Evolutionary conservation across 441 rosid genomes (phyloP), one percentile per base, ranked within the genome.

Genomic region (Croton laevigatus): DNA sequence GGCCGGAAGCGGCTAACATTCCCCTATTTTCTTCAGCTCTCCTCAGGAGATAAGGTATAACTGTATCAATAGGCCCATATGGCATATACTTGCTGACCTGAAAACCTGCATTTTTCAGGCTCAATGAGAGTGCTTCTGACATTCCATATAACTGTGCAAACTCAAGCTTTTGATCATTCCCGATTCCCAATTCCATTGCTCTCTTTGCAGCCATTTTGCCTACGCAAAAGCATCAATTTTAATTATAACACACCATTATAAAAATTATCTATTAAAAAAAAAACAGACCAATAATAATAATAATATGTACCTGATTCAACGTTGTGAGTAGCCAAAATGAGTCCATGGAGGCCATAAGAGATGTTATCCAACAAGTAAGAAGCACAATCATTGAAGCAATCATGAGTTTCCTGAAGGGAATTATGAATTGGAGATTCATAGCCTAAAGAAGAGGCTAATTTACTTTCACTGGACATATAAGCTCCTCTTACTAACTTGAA

Each of bases 21-120:
- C 98, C 97, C 51, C 88, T 80, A 52, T 94, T 94, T 83, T 94
- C 98, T 74, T 94, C 97, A 10, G 97, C 97, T 63, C 98, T 84
- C 78, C 98, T 79, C 6, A 94, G 80, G 42, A 94, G 87, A 60
- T 94, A 94, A 0, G 97, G 98, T 19, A 94, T 85, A 2, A 90
- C 93, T 66, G 72, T 81, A 6, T 82, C 97, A 1, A 94, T 81
- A 0, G 90, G 89, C 49, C 97, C 98, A 22, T 77, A 94, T 0
- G 98, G 97, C 89, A 90, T 79, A 73, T 94, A 94, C 70, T 94
- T 94, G 78, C 97, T 90, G 7, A 94, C 95, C 63, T 80, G 86
- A 76, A 94, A 90, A 67, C 98, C 98, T 16, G 92, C 94, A 66
- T 89, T 90, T 78, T 77, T 86, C 72, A 91, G 74, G 8, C 94